phyloP scores from a whole-genome alignment of 139 green algal species.

The Gonium pectorale region DNA sequence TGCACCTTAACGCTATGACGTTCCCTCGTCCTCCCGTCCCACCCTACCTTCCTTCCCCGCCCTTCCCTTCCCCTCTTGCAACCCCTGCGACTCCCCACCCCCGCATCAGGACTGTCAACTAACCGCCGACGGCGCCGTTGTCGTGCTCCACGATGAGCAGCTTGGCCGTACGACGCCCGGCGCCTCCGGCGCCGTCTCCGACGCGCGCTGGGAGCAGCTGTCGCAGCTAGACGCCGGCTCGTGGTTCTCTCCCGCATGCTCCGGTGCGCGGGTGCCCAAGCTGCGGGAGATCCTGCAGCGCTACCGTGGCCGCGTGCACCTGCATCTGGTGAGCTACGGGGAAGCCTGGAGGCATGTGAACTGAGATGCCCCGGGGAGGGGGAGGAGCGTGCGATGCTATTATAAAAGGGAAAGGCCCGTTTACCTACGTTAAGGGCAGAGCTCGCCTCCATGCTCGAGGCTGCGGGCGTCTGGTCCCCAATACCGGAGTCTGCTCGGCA shows the following conservation, averaged over 20 bases:
- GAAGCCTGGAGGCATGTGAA: no score
- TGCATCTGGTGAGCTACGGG: conserved; percentile 68
- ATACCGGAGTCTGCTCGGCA: no score
- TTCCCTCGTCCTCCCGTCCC: no score
- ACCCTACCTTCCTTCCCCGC: no score
- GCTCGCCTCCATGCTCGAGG: no score
- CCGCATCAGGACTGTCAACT: conserved; percentile 57
- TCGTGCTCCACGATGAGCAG: conserved; percentile 61
- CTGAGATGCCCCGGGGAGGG: no score
- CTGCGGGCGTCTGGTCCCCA: no score
- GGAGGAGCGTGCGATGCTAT: no score
- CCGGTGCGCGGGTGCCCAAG: conserved; percentile 25
- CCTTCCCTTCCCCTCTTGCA: not conserved
- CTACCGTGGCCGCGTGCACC: conserved; percentile 47
- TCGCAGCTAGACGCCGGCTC: conserved; percentile 49
- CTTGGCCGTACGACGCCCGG: conserved; percentile 50
- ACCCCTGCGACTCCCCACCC: not conserved
- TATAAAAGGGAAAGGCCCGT: no score
- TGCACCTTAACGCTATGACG: no score
- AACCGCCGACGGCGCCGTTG: conserved; percentile 39
- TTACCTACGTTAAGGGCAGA: no score
- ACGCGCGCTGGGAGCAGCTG: conserved; percentile 14
- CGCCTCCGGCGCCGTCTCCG: conserved; percentile 13
- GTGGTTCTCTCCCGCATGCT: conserved; percentile 53
- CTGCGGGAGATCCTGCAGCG: conserved; percentile 48